Evolutionary conservation across 1,284 basidiomycete species (phyloP).

Genomic region (Pyrrhoderma noxium): DNA sequence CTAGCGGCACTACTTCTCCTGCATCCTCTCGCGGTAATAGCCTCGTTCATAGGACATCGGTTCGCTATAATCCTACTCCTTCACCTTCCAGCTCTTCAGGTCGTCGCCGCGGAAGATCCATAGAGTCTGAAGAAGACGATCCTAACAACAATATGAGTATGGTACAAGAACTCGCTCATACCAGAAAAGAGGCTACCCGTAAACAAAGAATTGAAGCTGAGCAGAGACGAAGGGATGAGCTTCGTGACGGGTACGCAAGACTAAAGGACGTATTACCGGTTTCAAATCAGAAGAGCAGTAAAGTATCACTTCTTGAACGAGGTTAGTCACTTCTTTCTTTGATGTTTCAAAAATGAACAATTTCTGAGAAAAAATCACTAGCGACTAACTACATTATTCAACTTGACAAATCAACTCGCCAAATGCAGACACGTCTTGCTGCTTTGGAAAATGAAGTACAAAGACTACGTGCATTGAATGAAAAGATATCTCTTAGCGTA

Average conservation of each 20-base stretch:
- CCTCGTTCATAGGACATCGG: constrained; percentile 61
- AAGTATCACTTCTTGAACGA: constrained; percentile 80
- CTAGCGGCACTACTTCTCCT: constrained; percentile 66
- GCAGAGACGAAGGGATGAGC: constrained; percentile 78
- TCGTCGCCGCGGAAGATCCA: constrained; percentile 51
- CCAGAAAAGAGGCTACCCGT: constrained; percentile 76
- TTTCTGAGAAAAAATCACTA: constrained; percentile 23
- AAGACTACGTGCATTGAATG: constrained; percentile 63
- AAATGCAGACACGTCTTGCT: constrained; percentile 56
- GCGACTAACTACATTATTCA: constrained; percentile 68
- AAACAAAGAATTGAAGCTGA: constrained; percentile 80
- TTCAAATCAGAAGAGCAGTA: constrained; percentile 83
- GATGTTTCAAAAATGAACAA: no score
- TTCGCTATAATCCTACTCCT: constrained; percentile 69
- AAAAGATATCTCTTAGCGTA: constrained; percentile 66
- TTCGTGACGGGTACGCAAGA: constrained; percentile 80
- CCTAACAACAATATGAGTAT: constrained; percentile 46
- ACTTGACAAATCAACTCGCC: constrained; percentile 62
- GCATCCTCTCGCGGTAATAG: constrained; percentile 64
- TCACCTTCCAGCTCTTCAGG: constrained; percentile 66
- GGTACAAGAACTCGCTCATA: constrained; percentile 62
- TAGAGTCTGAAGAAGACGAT: constrained; percentile 75
- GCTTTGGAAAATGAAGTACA: constrained; percentile 58
- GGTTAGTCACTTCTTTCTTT: constrained; percentile 43
- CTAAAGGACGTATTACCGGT: constrained; percentile 79